Conservation (phyloP, 371 early-diverging fungal genomes). For the Sporodiniella umbellata region DNA sequence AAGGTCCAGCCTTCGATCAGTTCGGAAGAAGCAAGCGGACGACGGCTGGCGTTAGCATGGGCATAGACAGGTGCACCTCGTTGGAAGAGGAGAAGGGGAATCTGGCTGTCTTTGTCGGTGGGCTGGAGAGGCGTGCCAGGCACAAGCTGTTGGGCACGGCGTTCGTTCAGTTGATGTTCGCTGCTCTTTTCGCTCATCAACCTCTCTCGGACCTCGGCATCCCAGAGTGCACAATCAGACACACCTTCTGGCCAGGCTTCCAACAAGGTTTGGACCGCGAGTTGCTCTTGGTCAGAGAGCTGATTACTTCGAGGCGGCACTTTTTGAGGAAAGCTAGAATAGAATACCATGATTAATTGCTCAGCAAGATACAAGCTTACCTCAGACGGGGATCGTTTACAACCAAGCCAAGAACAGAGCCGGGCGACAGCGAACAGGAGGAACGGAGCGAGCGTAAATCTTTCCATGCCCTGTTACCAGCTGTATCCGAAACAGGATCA, state of each 20-base stretch:
- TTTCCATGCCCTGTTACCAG: constrained; percentile 42
- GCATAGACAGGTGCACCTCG: constrained; percentile 37
- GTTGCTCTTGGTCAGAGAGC: constrained; percentile 23
- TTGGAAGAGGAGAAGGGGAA: constrained; percentile 83
- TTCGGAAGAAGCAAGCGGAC: constrained; percentile 6
- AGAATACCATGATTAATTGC: background rate
- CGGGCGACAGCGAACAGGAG: constrained; percentile 66
- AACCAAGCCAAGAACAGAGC: constrained; percentile 61
- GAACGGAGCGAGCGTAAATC: constrained; percentile 47
- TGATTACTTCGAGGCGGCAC: constrained; percentile 46
- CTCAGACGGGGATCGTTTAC: constrained; percentile 73
- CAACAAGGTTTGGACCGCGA: constrained; percentile 22
- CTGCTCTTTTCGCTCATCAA: constrained; percentile 42
- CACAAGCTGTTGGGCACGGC: constrained; percentile 44
- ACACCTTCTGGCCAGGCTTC: constrained; percentile 60
- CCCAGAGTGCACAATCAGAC: constrained; percentile 63
- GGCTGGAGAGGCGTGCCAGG: constrained; percentile 50
- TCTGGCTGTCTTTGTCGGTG: constrained; percentile 48
- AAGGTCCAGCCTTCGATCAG: constrained; percentile 75
- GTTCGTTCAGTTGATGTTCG: constrained; percentile 66
- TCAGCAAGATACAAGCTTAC: constrained; percentile 24
- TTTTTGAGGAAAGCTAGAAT: constrained; percentile 71
- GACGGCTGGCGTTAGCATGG: background rate
- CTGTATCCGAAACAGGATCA: constrained; percentile 21
- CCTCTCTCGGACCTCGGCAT: constrained; percentile 36